A percentile compares a stretch with the other conserved stretches of the same genome.
These are phyloP conservation scores for Penicillium sp. DNA, from an alignment of 2,329 filamentous ascomycete genomes.

Conservation along the genomic window DNA sequence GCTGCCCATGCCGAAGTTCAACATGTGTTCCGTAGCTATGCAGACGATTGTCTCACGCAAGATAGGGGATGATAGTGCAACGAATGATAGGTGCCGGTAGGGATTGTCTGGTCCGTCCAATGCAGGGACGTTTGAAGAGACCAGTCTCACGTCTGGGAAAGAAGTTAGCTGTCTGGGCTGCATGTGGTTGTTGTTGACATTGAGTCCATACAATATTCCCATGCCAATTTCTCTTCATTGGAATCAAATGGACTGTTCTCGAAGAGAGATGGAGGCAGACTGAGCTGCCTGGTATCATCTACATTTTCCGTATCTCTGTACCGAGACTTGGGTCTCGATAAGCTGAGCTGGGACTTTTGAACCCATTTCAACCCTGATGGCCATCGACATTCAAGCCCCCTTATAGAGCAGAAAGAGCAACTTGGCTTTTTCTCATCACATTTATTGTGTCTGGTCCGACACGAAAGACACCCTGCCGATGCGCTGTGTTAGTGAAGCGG, in stretches of 20 bases:
- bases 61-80: slow-evolving; percentile 21
- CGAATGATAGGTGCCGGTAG: slow-evolving; percentile 23
- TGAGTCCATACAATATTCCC: slow-evolving; percentile 23
- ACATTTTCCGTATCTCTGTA: background rate
- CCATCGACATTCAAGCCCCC: slow-evolving; percentile 16
- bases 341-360: slow-evolving; percentile 9
- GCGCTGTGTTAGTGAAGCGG: background rate
- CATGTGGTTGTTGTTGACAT: background rate
- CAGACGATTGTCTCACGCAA: slow-evolving; percentile 24
- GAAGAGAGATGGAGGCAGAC: slow-evolving; percentile 7
- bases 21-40: slow-evolving; percentile 27
- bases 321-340: slow-evolving; percentile 19
- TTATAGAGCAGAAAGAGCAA: slow-evolving; percentile 16
- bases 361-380: slow-evolving; percentile 22
- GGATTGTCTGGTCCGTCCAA: slow-evolving; percentile 25
- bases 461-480: slow-evolving; percentile 20
- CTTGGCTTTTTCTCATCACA: slow-evolving; percentile 19
- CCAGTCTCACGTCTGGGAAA: slow-evolving; percentile 21
- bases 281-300: background rate
- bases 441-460: slow-evolving; percentile 23
- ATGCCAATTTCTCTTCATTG: slow-evolving; percentile 19
- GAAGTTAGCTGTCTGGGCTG: background rate
- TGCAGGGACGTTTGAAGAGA: slow-evolving; percentile 24
- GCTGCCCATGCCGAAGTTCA: slow-evolving; percentile 23
- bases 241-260: slow-evolving; percentile 10